Evolutionary conservation across 257 asterid genomes (phyloP).

Genomic region (Hygrophila difformis): DNA sequence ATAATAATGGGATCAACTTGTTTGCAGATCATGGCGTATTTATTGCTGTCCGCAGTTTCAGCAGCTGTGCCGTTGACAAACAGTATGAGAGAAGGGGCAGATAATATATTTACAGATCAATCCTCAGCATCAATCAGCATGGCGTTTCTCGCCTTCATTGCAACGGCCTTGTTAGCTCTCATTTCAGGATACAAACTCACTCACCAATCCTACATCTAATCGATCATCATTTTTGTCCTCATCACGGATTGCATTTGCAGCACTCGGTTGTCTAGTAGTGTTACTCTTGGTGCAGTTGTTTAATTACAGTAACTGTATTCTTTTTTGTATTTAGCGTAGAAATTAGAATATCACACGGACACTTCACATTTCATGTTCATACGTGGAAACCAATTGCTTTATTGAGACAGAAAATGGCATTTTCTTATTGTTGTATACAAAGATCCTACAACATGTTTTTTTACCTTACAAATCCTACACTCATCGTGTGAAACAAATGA

Average conservation of each 20-base stretch:
- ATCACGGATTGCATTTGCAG: too few relatives aligned
- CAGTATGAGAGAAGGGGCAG: constrained; percentile 62
- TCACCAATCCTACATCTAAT: constrained; percentile 60
- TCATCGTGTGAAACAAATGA: constrained; percentile 22
- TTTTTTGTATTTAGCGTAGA: too few relatives aligned
- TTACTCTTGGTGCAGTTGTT: too few relatives aligned
- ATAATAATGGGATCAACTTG: too few relatives aligned
- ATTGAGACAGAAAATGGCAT: not conserved
- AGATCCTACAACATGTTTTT: constrained; percentile 15
- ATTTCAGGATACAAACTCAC: constrained; percentile 85
- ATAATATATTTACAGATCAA: constrained; percentile 82
- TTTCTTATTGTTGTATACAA: not conserved
- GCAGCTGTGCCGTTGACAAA: constrained; percentile 86
- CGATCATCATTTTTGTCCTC: too few relatives aligned
- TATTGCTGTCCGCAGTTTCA: constrained; percentile 81
- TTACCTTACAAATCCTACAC: constrained; percentile 12
- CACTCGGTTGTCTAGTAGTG: not conserved
- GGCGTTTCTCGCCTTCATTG: constrained; percentile 76
- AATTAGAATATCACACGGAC: too few relatives aligned
- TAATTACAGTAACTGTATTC: too few relatives aligned
- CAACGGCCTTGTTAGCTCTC: constrained; percentile 58
- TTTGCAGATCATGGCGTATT: constrained; percentile 70
- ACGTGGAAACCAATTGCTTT: not conserved
- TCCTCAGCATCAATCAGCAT: constrained; percentile 80
- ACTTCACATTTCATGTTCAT: not conserved